A percentile compares a stretch with the other conserved stretches of the same genome.
Conservation (phyloP, 495 filamentous ascomycete species). For the Penicillium chermesinum region DNA sequence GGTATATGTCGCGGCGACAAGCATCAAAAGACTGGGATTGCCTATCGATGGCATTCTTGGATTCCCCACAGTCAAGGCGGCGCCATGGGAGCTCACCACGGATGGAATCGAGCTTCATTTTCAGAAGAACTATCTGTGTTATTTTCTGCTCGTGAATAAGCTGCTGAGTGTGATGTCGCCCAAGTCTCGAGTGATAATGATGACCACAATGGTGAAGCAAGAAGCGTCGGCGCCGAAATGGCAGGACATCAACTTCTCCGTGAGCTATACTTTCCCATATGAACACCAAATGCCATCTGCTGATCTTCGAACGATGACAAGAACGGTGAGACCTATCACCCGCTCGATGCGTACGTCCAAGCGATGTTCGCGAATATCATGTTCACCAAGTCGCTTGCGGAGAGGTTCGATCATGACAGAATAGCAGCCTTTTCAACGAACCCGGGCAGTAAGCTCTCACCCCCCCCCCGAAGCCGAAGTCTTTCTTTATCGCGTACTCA, state of each 20-base stretch:
- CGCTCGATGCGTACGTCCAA: constrained; percentile 21
- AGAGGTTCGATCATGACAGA: constrained; percentile 2
- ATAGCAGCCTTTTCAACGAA: constrained; percentile 20
- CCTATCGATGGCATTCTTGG: constrained; percentile 20
- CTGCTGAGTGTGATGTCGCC: constrained; percentile 8
- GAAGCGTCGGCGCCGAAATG: constrained; percentile 17
- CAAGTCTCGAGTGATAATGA: constrained; percentile 13
- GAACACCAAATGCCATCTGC: background rate
- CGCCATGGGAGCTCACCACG: constrained; percentile 12
- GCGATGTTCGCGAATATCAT: constrained; percentile 26
- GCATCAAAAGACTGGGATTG: constrained; percentile 11
- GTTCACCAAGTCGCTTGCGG: constrained; percentile 20
- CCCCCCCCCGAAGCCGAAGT: background rate
- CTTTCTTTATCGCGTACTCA: too few relatives aligned
- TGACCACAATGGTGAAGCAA: constrained; percentile 17
- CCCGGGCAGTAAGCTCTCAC: constrained; percentile 19
- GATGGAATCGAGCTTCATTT: constrained; percentile 24
- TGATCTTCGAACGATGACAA: constrained; percentile 3
- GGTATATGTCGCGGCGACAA: constrained; percentile 12
- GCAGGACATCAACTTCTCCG: constrained; percentile 19
- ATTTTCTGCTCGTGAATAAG: constrained; percentile 20
- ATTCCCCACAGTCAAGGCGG: constrained; percentile 18
- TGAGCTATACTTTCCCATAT: constrained; percentile 4
- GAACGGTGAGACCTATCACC: constrained; percentile 20
- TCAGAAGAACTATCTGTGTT: constrained; percentile 22